Evolutionary conservation across 2,329 filamentous ascomycete genomes (phyloP).

Genomic region (Botrytis medusae): DNA sequence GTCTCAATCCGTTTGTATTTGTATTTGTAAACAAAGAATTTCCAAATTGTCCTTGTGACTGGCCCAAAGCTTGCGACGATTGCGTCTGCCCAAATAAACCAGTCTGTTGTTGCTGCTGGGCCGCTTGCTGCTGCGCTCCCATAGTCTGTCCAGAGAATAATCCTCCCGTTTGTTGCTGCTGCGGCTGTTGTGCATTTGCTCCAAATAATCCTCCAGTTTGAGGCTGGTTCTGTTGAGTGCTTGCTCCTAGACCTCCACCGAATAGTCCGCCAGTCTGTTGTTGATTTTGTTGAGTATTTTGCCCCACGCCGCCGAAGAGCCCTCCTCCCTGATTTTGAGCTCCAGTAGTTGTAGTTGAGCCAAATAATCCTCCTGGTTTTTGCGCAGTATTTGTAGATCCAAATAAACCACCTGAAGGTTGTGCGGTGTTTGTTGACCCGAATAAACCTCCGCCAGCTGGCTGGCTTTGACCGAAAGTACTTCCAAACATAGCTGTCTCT

Average conservation of each 20-base stretch:
- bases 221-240: conserved; percentile 34
- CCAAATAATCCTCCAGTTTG: conserved; percentile 27
- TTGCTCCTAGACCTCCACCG: conserved; percentile 30
- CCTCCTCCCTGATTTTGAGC: conserved; percentile 27
- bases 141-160: conserved; percentile 23
- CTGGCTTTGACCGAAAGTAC: conserved; percentile 31
- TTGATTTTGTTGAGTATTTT: conserved; percentile 31
- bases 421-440: conserved; percentile 24
- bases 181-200: conserved; percentile 19
- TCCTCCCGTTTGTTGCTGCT: conserved; percentile 23
- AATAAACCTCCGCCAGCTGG: conserved; percentile 32
- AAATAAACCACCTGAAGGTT: conserved; percentile 27
- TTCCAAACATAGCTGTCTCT: conserved; percentile 31
- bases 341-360: conserved; percentile 38
- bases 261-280: conserved; percentile 36
- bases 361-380: conserved; percentile 43
- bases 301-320: conserved; percentile 28
- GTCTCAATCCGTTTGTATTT: conserved; percentile 31
- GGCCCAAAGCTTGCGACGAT: conserved; percentile 20
- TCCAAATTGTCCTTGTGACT: conserved; percentile 30
- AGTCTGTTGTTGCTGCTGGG: conserved; percentile 23
- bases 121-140: conserved; percentile 26
- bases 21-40: conserved; percentile 37
- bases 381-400: conserved; percentile 27
- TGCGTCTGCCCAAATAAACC: conserved; percentile 27